Conservation (phyloP, 2,329 filamentous ascomycete species). For the Lojkania enalia region DNA sequence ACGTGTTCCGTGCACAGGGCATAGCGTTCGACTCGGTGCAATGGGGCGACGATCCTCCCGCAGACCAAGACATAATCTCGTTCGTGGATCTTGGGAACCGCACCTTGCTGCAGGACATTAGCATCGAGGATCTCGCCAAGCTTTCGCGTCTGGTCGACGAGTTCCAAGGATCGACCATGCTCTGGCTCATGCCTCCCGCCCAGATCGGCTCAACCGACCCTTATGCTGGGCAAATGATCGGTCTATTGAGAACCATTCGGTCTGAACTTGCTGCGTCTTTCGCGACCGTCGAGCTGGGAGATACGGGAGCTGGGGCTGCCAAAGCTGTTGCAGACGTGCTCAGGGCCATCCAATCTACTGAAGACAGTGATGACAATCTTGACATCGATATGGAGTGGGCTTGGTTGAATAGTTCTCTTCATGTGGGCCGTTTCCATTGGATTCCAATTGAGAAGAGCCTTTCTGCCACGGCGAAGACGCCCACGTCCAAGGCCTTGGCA, state of each 20-base stretch:
- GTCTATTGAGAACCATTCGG: conserved; percentile 33
- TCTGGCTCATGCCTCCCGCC: not conserved
- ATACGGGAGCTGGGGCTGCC: not conserved
- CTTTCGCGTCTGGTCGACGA: not conserved
- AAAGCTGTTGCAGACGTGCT: not conserved
- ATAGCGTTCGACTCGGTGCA: not conserved
- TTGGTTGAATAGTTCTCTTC: not conserved
- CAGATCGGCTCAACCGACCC: conserved; percentile 14
- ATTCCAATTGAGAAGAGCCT: not conserved
- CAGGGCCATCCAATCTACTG: no score
- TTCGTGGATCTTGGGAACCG: not conserved
- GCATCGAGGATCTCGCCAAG: not conserved
- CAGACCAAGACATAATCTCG: not conserved
- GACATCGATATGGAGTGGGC: not conserved
- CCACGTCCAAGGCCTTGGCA: not conserved
- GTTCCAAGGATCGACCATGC: not conserved
- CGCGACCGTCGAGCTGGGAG: conserved; percentile 26
- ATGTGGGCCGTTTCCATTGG: not conserved
- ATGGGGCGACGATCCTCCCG: not conserved
- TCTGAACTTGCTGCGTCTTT: conserved; percentile 31
- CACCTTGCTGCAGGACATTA: conserved; percentile 1
- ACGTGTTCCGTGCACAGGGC: not conserved
- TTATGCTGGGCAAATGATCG: conserved; percentile 28
- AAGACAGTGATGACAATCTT: not conserved
- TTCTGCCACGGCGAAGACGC: not conserved